Percentiles rank a stretch among this genome's conserved stretches.
Conservation (phyloP, 2,329 filamentous ascomycete genomes). For the Dothidotthia symphoricarpi region DNA sequence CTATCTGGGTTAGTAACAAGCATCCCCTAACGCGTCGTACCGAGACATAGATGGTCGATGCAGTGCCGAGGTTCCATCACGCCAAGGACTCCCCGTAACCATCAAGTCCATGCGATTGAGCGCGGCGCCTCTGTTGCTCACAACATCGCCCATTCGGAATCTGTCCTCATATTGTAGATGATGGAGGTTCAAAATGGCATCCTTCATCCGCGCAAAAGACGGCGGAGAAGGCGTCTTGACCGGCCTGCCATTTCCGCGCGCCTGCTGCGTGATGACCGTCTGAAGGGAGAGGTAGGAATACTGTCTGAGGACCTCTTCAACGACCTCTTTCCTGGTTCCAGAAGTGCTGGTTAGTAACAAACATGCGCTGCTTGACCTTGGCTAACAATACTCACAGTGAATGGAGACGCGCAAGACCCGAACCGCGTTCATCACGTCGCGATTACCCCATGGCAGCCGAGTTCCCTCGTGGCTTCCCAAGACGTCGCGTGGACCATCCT, state of each 20-base stretch:
- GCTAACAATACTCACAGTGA: constrained; percentile 6
- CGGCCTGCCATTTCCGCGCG: constrained; percentile 76
- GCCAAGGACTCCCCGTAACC: too few relatives aligned
- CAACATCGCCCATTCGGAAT: constrained; percentile 12
- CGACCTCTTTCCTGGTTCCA: constrained; percentile 67
- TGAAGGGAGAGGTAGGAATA: constrained; percentile 81
- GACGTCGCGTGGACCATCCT: constrained; percentile 81
- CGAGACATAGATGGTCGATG: too few relatives aligned
- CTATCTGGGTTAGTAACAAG: too few relatives aligned
- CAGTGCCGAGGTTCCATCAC: too few relatives aligned
- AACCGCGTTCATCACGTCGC: constrained; percentile 59
- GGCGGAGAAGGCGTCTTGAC: constrained; percentile 56
- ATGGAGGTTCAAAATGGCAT: constrained; percentile 37
- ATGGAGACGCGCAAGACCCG: too few relatives aligned
- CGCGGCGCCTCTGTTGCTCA: constrained; percentile 11
- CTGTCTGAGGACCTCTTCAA: constrained; percentile 82
- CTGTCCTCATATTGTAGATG: constrained; percentile 2
- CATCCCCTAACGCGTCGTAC: too few relatives aligned
- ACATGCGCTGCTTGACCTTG: too few relatives aligned
- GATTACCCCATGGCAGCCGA: constrained; percentile 70
- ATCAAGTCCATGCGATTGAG: constrained; percentile 11
- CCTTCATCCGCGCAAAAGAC: constrained; percentile 49
- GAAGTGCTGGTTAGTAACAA: constrained; percentile 17
- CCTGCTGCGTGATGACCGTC: constrained; percentile 78
- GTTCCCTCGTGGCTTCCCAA: constrained; percentile 50